These are phyloP conservation scores for Notholithocarpus densiflorus DNA, from an alignment of 306 rosid species.

Conservation along the genomic window DNA sequence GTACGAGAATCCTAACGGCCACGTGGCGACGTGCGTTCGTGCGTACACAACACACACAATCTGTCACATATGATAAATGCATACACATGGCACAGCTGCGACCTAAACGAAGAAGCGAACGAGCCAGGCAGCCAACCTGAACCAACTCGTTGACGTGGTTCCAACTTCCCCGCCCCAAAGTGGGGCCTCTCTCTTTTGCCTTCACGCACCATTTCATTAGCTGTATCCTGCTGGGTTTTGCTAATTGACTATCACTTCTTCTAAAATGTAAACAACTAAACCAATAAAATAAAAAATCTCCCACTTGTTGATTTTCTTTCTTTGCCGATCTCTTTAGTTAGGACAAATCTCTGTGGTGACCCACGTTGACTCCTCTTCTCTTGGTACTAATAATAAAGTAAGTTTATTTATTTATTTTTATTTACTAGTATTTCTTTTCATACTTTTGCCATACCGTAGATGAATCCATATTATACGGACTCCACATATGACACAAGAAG, in stretches of 20 bases:
- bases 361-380: neutral
- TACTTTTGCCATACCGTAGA: too few species aligned
- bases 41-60: neutral
- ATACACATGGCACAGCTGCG: neutral
- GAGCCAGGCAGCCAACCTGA: neutral
- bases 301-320: neutral
- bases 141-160: constrained; percentile 3
- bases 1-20: constrained; percentile 20
- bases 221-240: neutral
- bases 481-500: too few species aligned
- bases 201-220: neutral
- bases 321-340: neutral
- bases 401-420: neutral
- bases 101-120: too few species aligned
- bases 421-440: neutral
- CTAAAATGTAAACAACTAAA: too few species aligned
- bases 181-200: neutral
- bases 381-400: neutral
- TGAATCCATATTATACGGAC: too few species aligned
- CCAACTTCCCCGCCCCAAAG: neutral
- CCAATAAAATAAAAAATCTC: too few species aligned
- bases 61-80: too few species aligned
- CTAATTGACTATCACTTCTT: neutral
- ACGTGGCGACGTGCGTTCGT: constrained; percentile 7
- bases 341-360: neutral